Conservation (phyloP, 805 yeast species). For the Starmera dryadoides region DNA sequence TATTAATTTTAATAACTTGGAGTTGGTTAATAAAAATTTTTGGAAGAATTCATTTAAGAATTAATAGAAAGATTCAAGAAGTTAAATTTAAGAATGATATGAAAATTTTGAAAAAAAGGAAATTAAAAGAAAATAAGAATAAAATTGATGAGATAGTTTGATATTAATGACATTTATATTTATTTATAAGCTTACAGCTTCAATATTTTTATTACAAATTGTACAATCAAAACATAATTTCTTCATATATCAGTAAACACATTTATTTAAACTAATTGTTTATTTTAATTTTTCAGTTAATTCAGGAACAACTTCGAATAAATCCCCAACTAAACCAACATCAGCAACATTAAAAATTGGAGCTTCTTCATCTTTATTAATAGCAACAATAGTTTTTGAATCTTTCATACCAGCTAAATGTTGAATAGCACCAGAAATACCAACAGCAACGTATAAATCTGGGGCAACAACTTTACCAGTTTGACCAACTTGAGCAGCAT, state of each 20-base stretch:
- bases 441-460: slow-evolving; percentile 86
- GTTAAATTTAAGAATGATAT: neutral
- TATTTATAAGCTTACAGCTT: too few species aligned
- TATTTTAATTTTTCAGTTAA: slow-evolving; percentile 52
- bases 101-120: neutral
- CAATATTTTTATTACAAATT: too few species aligned
- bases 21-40: slow-evolving; percentile 3
- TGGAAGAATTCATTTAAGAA: neutral
- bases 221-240: too few species aligned
- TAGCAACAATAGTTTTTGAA: slow-evolving; percentile 86
- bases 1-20: slow-evolving; percentile 30
- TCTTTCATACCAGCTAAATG: slow-evolving; percentile 99
- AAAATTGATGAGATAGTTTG: neutral
- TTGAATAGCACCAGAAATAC: slow-evolving; percentile 96
- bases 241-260: too few species aligned
- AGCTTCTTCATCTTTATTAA: slow-evolving; percentile 90
- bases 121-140: neutral
- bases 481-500: slow-evolving; percentile 95
- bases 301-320: slow-evolving; percentile 85
- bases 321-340: slow-evolving; percentile 82
- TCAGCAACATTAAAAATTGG: slow-evolving; percentile 92
- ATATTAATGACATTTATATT: neutral
- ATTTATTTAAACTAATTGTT: neutral
- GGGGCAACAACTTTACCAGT: slow-evolving; percentile 98
- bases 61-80: slow-evolving; percentile 1